These are phyloP conservation scores for Aplosporella prunicola DNA, from an alignment of 2,329 filamentous ascomycete species.

Conservation along the genomic window DNA sequence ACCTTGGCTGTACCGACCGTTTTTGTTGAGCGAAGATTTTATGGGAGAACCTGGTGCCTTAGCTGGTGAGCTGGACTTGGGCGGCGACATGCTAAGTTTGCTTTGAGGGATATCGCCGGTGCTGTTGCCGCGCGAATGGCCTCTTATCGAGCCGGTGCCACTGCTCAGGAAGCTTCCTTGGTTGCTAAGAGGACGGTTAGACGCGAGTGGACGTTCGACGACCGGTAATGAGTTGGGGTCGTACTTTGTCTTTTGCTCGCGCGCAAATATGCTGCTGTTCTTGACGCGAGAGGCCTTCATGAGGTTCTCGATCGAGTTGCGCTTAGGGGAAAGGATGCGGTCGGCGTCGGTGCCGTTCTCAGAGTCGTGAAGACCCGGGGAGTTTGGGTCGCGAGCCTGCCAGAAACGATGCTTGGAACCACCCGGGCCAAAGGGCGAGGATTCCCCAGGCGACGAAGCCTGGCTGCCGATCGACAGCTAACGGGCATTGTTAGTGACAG, in stretches of 20 bases:
- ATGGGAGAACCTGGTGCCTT: slow-evolving; percentile 54
- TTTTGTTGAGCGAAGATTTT: slow-evolving; percentile 77
- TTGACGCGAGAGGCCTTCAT: slow-evolving; percentile 92
- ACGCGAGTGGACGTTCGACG: slow-evolving; percentile 73
- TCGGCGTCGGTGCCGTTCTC: slow-evolving; percentile 61
- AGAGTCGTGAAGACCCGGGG: slow-evolving; percentile 50
- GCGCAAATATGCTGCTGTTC: slow-evolving; percentile 94
- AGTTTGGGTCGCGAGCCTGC: slow-evolving; percentile 61
- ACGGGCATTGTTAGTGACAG: slow-evolving; percentile 18
- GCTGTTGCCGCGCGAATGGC: slow-evolving; percentile 44
- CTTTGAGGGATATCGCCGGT: slow-evolving; percentile 51
- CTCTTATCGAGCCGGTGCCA: slow-evolving; percentile 39
- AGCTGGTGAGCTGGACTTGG: slow-evolving; percentile 32
- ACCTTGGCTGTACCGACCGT: slow-evolving; percentile 41
- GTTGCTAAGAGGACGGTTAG: slow-evolving; percentile 44
- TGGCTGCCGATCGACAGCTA: slow-evolving; percentile 60
- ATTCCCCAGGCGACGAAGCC: slow-evolving; percentile 77
- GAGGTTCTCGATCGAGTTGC: slow-evolving; percentile 89
- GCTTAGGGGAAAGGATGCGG: slow-evolving; percentile 60
- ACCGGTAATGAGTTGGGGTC: slow-evolving; percentile 69
- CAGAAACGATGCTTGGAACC: slow-evolving; percentile 83
- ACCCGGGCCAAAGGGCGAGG: slow-evolving; percentile 54
- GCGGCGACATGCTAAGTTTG: slow-evolving; percentile 45
- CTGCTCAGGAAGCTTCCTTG: slow-evolving; percentile 62
- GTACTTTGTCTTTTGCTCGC: slow-evolving; percentile 87